Evolutionary conservation across 2,329 filamentous ascomycete species (phyloP).

Genomic region (Fusarium sacchari): DNA sequence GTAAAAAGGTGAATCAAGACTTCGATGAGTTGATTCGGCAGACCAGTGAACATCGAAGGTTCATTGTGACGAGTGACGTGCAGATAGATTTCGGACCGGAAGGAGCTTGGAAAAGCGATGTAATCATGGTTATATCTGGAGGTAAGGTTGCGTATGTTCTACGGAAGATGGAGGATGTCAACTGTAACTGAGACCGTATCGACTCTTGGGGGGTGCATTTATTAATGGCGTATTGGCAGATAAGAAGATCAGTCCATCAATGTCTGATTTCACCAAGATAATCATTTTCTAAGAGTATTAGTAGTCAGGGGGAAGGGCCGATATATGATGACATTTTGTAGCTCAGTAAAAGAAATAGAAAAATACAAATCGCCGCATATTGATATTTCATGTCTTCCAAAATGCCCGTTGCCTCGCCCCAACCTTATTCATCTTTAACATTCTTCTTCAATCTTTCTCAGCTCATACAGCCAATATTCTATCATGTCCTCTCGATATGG

Average conservation of each 20-base stretch:
- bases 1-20: not conserved
- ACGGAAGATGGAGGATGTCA: not conserved
- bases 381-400: too few species aligned
- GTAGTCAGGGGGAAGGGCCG: too few species aligned
- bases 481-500: rapidly evolving
- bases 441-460: not conserved
- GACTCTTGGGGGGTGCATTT: not conserved
- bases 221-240: not conserved
- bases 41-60: not conserved
- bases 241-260: not conserved
- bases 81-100: constrained; percentile 1
- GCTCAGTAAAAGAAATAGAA: too few species aligned
- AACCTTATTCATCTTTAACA: not conserved
- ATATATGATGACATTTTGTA: too few species aligned
- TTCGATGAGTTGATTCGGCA: constrained; percentile 3
- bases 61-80: not conserved
- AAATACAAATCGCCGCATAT: too few species aligned
- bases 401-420: not conserved
- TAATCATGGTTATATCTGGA: not conserved
- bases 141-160: constrained; percentile 5
- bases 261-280: rapidly evolving
- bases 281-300: not conserved
- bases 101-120: not conserved
- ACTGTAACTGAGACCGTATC: rapidly evolving
- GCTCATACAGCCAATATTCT: not conserved